Evolutionary conservation across 495 filamentous ascomycete species (phyloP).

Genomic region (Neurospora pannonica): DNA sequence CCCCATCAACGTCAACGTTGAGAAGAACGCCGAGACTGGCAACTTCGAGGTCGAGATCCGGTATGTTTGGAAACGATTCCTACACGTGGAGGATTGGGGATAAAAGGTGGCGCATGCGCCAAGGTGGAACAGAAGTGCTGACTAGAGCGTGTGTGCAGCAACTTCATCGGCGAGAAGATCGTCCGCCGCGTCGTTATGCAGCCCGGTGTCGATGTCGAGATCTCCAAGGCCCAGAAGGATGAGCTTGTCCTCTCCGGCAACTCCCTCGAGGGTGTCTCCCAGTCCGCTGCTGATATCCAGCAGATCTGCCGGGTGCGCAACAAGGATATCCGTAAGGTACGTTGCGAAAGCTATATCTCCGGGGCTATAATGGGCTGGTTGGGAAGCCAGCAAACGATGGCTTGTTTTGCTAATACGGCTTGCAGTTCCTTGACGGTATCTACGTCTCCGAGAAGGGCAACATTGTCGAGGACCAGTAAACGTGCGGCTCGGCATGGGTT

Average conservation of each 20-base stretch:
- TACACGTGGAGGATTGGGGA: neutral
- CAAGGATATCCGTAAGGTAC: conserved; percentile 99
- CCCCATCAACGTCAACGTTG: conserved; percentile 99
- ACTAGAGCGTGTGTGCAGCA: conserved; percentile 44
- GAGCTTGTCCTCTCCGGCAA: conserved; percentile 89
- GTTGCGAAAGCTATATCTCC: neutral
- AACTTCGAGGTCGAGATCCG: conserved; percentile 89
- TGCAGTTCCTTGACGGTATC: conserved; percentile 96
- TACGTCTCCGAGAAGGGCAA: conserved; percentile 98
- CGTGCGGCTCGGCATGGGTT: conserved; percentile 34
- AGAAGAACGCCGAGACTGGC: conserved; percentile 89
- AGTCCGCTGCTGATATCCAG: conserved; percentile 97
- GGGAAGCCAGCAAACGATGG: neutral
- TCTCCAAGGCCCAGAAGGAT: conserved; percentile 89
- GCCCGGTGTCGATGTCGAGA: conserved; percentile 78
- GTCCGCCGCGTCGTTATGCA: conserved; percentile 85
- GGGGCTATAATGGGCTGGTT: neutral
- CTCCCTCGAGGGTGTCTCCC: conserved; percentile 91
- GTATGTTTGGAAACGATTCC: conserved; percentile 44
- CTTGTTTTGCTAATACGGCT: conserved; percentile 22
- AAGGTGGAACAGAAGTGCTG: conserved; percentile 17
- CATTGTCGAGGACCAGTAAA: conserved; percentile 60
- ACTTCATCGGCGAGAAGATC: conserved; percentile 99
- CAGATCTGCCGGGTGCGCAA: conserved; percentile 97
- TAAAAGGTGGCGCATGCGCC: neutral